Evolutionary conservation across 805 yeast species (phyloP), one percentile per base, ranked within the genome.

Genomic region (Isabelozyma pseudorhagii): DNA sequence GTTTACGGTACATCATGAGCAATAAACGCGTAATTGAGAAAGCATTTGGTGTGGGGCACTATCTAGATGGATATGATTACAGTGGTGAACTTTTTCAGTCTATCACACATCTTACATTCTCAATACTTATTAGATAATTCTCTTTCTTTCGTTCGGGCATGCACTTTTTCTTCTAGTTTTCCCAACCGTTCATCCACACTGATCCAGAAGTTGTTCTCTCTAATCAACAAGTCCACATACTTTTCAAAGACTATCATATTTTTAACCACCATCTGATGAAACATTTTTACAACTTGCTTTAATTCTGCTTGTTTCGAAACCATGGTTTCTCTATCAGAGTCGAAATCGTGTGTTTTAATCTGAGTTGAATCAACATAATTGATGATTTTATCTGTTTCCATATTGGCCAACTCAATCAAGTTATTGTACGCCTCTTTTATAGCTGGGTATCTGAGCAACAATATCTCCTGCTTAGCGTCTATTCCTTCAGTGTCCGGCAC

Each of bases 181-280:
- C 29, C 21, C 29, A 64, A 38, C 41, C 47, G 48, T 39, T 49
- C 55, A n/a, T 62, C 63, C 6, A 56, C 53, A 9, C 54, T 50
- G n/a, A 54, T 38, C 72, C 74, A 68, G 42, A 58, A 66, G 8
- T 50, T 46, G 40, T 64, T 62, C 46, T 71, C 71, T 18, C 49
- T 40, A 14, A 54, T 34, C 41, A 63, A 46, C 44, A 66, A 38
- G 7, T 48, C 50, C 5, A 59, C 51, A 48, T 62, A 69, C 51
- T 57, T 58, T 44, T 69, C 72, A 14, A 62, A 54, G 14, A 69
- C 58, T 13, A 68, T 47, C 58, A 71, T 58, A 40, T 60, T 66
- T 46, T 68, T 69, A 8, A 63, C 54, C 9, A 62, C 59, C 13
- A 67, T 47, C 36, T 52, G 29, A 39, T 66, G 67, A 42, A 60